Evolutionary conservation across 306 rosid genomes (phyloP), one percentile per base, ranked within the genome.

Genomic region (Cucurbita argyrosperma): DNA sequence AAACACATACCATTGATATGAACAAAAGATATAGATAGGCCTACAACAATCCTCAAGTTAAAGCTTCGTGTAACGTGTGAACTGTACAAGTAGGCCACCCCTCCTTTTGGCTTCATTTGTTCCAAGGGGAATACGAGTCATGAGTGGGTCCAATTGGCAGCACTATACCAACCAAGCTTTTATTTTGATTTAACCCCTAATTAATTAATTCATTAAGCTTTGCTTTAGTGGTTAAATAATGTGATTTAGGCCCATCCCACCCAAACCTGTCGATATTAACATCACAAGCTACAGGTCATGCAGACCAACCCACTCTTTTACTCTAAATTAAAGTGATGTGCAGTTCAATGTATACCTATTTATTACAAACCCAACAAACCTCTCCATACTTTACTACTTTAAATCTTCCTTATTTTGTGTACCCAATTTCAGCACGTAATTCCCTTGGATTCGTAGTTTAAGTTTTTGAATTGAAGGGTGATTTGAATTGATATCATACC

Each of bases 171-270:
- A 62, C 69, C 49, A 62, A 62, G 71, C 52, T 42, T 4, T 65
- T 65, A 65, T 65, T 65, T 46, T 72, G 82, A 83, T 76, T 65
- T 72, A 71, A 80, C 77, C 57, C 84, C 82, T 38, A 63, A 63
- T 63, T 63, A 63, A 63, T 63, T 63, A 58, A 47, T 19, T 30
- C 4, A 30, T 30, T 71, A 43, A 18, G 12, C 71, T 30, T 70
- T 55, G 61, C 82, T 80, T 80, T 74, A 45, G 61, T 69, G 54
- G 68, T 71, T 54, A 62, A 56, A 71, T 62, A 70, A 55, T 19
- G 56, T 50, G 68, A 68, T 77, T 83, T 59, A 77, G 80, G 79
- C 58, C 86, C 77, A 77, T 50, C 55, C 81, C 80, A 83, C 80
- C 57, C 69, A 43, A 67, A 0, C 45, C 62, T 80, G 82, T 83